Base-by-base conservation (phyloP, 371 early-diverging fungal genomes). In the Thermomucor indicae-seudaticae region DNA sequence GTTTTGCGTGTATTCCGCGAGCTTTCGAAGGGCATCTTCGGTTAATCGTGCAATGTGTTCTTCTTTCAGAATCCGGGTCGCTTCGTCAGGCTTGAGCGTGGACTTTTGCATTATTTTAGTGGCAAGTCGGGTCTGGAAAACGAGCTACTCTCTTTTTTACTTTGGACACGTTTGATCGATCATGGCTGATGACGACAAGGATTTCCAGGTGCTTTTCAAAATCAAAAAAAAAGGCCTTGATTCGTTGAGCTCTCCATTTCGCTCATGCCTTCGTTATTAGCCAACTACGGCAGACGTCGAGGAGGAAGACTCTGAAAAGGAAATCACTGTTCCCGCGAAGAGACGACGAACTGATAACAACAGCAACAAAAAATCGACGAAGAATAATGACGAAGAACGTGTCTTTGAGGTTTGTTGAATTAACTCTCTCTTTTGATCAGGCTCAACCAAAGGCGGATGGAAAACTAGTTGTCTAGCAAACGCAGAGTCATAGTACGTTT, bases 31-130 rank as follows among this genome's bases (percentile, higher is more conserved):
- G 52, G 80, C 79, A 17, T 80, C 78, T 37, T 80, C 71, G 2
- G 81, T 81, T 10, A 80, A 57, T 43, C 67, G 53, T 6, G 62
- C 57, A 25, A 83, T 73, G 57, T 83, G 76, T 31, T 80, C 79
- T 32, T 75, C 69, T 28, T 65, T 56, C 4, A 76, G 51, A 31
- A 62, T 65, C 32, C 62, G 60, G 14, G 51, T 51, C 20, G 72
- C 72, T 43, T 65, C 63, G 24, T 67, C 61, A 5, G 75, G 69
- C 29, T 66, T 70, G 28, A 66, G 23, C 19, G 34, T 38, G 6
- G 53, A 32, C 43, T 17, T 27, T 37, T 27, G 40, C 24, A 16
- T 46, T 40, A 11, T 31, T 47, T n/a, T 23, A 44, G 19, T 37
- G 34, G 0, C 34, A 32, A 31, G 20, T 3, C 22, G 34, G 16